Base-by-base conservation (phyloP, 2,329 filamentous ascomycete species). In the Alternaria tenuissima region DNA sequence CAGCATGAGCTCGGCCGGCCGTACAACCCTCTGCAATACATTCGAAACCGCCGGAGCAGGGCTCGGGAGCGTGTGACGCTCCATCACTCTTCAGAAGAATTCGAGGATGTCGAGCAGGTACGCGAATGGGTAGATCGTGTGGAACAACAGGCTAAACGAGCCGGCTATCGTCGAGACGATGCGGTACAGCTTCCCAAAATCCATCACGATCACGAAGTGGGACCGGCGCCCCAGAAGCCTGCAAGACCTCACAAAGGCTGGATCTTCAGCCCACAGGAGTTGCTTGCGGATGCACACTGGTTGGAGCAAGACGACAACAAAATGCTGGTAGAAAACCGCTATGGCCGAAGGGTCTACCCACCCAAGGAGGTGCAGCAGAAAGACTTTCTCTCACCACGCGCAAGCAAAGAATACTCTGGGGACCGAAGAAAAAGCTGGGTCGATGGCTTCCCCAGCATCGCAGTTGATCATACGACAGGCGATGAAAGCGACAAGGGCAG, bases 1-100 rank as follows among this genome's bases (percentile, higher is more conserved):
- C 76, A 76, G 62, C 71, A 77, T 42, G 72, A 59, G n/a, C 77
- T 89, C 7, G 91, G 91, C 5, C 89, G 94, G 53, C 81, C 84
- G 2, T 98, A 98, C 76, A 97, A 99, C 75, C 95, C 94, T 5
- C 80, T 99, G 24, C 95, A 98, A 77, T 93, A 93, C 69, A 91
- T 98, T 56, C 89, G 95, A 20, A 98, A 99, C 74, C 87, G 94
- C 48, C 94, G 94, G 75, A 87, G 95, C 12, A 86, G 95, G 63
- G 90, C 90, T 26, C 87, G 94, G 16, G 92, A 96, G 79, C 87
- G 92, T 41, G 89, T 87, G 65, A 80, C 86, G 0, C 89, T 97
- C 34, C 88, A 95, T 70, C 88, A 91, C 16, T 88, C 92, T 63
- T 83, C 85, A 1, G 89, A 91, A 67, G 92, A 91, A 1, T 98